These are phyloP conservation scores for Pythium pyrilobum DNA, from an alignment of 352 stramenopile species.

Conservation along the genomic window DNA sequence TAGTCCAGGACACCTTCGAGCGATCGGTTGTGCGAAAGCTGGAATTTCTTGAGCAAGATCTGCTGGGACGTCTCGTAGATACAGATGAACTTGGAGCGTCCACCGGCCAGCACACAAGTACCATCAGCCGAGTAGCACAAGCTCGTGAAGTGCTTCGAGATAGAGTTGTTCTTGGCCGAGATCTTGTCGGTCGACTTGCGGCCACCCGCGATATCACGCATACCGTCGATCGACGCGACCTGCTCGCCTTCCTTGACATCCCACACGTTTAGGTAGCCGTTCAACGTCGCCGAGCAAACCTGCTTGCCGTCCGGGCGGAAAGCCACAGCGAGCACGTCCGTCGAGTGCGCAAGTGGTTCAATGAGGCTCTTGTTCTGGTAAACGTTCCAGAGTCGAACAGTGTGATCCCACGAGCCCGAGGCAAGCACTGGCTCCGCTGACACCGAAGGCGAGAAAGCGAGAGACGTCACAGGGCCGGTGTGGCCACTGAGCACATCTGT, in stretches of 20 bases:
- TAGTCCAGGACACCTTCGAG: conserved; percentile 96
- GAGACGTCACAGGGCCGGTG: conserved; percentile 93
- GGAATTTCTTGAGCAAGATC: conserved; percentile 99
- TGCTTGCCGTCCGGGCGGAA: conserved; percentile 97
- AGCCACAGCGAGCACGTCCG: conserved; percentile 95
- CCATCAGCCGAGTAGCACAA: conserved; percentile 99
- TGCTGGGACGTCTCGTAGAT: conserved; percentile 96
- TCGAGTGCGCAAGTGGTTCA: conserved; percentile 95
- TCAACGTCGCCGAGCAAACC: conserved; percentile 94
- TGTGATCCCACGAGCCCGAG: conserved; percentile 98
- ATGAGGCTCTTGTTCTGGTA: conserved; percentile 95
- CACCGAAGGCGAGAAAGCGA: conserved; percentile 89
- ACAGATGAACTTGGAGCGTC: conserved; percentile 98
- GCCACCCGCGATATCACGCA: conserved; percentile 95
- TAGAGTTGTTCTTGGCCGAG: conserved; percentile 85
- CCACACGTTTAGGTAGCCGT: conserved; percentile 97
- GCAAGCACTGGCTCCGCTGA: conserved; percentile 87
- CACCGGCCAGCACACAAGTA: conserved; percentile 94
- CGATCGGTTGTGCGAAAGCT: conserved; percentile 97
- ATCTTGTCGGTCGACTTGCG: conserved; percentile 78
- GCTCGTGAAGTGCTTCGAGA: conserved; percentile 98
- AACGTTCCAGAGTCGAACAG: conserved; percentile 98
- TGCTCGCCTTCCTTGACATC: conserved; percentile 95
- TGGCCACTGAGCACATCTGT: conserved; percentile 98
- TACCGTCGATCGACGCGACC: conserved; percentile 94